Conservation (phyloP, 768 basidiomycete species). For the Kwoniella sp. region DNA sequence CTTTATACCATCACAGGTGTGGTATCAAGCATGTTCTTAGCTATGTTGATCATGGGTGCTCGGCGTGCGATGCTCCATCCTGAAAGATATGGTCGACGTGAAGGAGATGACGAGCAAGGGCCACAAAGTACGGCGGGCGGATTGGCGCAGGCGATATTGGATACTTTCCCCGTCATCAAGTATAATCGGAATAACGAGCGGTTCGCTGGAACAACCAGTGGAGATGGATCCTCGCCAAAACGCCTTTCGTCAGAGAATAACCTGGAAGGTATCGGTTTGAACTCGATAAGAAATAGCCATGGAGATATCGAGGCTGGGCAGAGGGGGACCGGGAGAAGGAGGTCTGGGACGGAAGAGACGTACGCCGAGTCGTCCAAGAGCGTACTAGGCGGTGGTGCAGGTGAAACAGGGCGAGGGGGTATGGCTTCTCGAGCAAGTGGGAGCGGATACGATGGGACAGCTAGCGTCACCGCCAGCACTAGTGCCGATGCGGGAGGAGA, state of each 20-base stretch:
- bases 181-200: constrained; percentile 58
- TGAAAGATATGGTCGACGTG: constrained; percentile 78
- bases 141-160: constrained; percentile 85
- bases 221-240: constrained; percentile 25
- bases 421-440: constrained; percentile 17
- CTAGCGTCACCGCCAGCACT: no score
- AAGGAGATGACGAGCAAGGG: constrained; percentile 60
- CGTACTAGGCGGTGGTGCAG: neutral
- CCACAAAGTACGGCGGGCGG: constrained; percentile 71
- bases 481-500: constrained; percentile 2
- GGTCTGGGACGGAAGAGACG: constrained; percentile 1
- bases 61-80: constrained; percentile 82
- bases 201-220: neutral
- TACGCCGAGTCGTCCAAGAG: constrained; percentile 18
- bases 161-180: constrained; percentile 92
- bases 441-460: constrained; percentile 9
- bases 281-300: neutral
- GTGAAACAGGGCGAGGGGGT: constrained; percentile 2
- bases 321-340: neutral
- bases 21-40: constrained; percentile 78
- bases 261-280: constrained; percentile 2
- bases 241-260: constrained; percentile 24
- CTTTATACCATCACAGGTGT: constrained; percentile 82
- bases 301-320: neutral
- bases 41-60: constrained; percentile 82